Evolutionary conservation across 2,329 filamentous ascomycete genomes (phyloP).

Genomic region (Aspergillus niger): DNA sequence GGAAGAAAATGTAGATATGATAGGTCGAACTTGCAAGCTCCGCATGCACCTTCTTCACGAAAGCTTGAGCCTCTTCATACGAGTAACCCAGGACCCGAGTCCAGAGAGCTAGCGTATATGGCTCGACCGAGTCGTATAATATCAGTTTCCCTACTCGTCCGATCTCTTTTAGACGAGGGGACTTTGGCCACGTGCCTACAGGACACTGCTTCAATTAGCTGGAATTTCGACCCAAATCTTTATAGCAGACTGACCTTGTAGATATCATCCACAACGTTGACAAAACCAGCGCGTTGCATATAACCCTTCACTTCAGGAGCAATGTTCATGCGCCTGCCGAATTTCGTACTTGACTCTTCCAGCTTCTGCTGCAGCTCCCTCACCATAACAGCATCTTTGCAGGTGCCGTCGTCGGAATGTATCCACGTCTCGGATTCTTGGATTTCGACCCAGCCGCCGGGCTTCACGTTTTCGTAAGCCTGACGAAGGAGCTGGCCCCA

Average conservation of each 20-base stretch:
- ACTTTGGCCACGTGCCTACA: constrained; percentile 38
- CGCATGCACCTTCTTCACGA: constrained; percentile 31
- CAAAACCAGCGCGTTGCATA: constrained; percentile 37
- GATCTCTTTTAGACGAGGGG: constrained; percentile 37
- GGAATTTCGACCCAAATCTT: neutral
- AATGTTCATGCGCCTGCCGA: constrained; percentile 40
- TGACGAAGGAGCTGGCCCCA: constrained; percentile 35
- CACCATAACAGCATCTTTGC: constrained; percentile 25
- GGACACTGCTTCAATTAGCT: constrained; percentile 29
- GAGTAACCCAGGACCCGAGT: constrained; percentile 39
- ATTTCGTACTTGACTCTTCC: constrained; percentile 32
- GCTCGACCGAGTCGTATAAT: constrained; percentile 37
- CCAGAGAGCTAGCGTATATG: constrained; percentile 43
- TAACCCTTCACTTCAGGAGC: constrained; percentile 31
- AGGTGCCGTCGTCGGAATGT: constrained; percentile 37
- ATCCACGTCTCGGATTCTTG: constrained; percentile 36
- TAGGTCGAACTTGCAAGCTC: constrained; percentile 28
- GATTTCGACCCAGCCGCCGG: constrained; percentile 41
- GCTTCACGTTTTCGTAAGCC: constrained; percentile 35
- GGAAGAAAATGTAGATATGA: constrained; percentile 34
- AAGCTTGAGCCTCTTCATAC: constrained; percentile 33
- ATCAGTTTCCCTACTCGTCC: constrained; percentile 35
- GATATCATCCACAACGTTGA: constrained; percentile 36
- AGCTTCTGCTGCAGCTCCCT: constrained; percentile 35
- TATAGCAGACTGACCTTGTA: constrained; percentile 33